Evolutionary conservation across 805 yeast genomes (phyloP).

Genomic region (Spathaspora gorwiae): DNA sequence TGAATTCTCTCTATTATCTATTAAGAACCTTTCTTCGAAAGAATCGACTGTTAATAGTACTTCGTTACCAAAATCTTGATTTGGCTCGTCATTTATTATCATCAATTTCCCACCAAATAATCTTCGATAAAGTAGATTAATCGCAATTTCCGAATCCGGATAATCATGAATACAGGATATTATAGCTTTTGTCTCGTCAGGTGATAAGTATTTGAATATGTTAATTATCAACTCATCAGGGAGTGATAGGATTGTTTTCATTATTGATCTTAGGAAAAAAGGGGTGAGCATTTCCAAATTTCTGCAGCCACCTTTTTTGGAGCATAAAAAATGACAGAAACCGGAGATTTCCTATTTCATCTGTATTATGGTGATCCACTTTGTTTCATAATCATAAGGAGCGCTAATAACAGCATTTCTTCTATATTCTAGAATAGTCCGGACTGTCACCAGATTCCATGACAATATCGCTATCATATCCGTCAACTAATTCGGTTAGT

Average conservation of each 20-base stretch:
- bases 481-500: neutral
- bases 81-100: conserved; percentile 6
- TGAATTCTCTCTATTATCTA: neutral
- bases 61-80: neutral
- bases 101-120: conserved; percentile 5
- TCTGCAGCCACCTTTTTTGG: too few species aligned
- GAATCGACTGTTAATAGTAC: conserved; percentile 2
- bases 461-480: conserved; percentile 1
- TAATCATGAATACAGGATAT: neutral
- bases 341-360: too few species aligned
- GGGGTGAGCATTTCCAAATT: neutral
- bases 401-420: neutral
- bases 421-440: neutral
- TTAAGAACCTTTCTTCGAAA: neutral
- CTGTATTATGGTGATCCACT: too few species aligned
- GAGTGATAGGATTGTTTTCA: conserved; percentile 6
- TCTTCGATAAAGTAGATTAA: conserved; percentile 5
- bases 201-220: conserved; percentile 11
- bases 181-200: conserved; percentile 10
- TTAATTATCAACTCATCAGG: conserved; percentile 17
- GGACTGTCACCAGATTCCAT: neutral
- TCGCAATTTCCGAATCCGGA: neutral
- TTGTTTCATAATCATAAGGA: neutral
- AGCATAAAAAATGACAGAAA: too few species aligned
- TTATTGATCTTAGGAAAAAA: neutral